A percentile compares a stretch with the other conserved stretches of the same genome.
phyloP scores from a whole-genome alignment of 2,329 filamentous ascomycete genomes.

The Sporothrix pseudoabietina region DNA sequence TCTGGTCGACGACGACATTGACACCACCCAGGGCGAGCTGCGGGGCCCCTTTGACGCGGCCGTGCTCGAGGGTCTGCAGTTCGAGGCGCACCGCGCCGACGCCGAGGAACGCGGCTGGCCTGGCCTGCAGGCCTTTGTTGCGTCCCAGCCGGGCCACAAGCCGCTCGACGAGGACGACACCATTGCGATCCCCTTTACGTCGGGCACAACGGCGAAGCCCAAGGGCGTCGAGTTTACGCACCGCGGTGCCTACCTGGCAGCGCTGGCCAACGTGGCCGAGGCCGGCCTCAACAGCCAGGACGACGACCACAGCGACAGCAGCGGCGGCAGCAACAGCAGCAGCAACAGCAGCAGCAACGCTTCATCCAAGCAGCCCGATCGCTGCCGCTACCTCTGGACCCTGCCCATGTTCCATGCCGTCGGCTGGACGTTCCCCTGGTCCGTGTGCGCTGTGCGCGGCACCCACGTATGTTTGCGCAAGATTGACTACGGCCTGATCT shows the following conservation, averaged over 20 bases:
- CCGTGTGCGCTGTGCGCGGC: conserved; percentile 84
- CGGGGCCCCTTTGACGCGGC: conserved; percentile 82
- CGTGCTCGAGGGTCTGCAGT: conserved; percentile 74
- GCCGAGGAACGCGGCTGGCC: conserved; percentile 57
- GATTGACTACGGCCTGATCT: conserved; percentile 92
- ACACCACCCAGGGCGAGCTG: conserved; percentile 71
- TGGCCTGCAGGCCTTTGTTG: conserved; percentile 65
- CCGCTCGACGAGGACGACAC: conserved; percentile 74
- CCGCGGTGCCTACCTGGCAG: conserved; percentile 80
- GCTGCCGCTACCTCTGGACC: conserved; percentile 87
- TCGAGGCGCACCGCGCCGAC: conserved; percentile 58
- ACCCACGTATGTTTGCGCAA: conserved; percentile 93
- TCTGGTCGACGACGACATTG: conserved; percentile 80
- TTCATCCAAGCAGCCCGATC: conserved; percentile 47
- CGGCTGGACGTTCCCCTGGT: conserved; percentile 90
- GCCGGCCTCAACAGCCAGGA: conserved; percentile 68
- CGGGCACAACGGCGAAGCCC: conserved; percentile 84
- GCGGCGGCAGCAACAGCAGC: neutral
- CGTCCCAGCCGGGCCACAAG: conserved; percentile 25
- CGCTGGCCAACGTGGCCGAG: conserved; percentile 84
- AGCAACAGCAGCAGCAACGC: neutral
- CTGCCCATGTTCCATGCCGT: conserved; percentile 80
- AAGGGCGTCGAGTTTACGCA: conserved; percentile 95
- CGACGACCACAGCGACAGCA: neutral
- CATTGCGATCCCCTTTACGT: conserved; percentile 89